These are phyloP conservation scores for Geosmithia putterillii DNA, from an alignment of 2,329 filamentous ascomycete species.

Conservation along the genomic window DNA sequence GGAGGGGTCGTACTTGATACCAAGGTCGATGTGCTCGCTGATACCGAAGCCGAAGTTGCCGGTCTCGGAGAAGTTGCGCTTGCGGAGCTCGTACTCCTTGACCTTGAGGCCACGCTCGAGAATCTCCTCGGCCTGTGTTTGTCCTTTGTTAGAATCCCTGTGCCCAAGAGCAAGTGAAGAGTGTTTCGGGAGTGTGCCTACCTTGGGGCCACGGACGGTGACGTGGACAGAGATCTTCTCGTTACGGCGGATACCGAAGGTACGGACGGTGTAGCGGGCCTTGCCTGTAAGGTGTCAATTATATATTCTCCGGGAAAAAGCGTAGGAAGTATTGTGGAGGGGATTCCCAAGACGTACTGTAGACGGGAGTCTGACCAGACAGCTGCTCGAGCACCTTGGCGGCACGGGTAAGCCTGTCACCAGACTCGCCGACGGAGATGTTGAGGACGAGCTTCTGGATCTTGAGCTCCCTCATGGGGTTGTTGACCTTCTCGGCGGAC, in stretches of 20 bases:
- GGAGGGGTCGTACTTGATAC: slow-evolving; percentile 98
- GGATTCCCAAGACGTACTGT: slow-evolving; percentile 75
- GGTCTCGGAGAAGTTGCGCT: slow-evolving; percentile 99
- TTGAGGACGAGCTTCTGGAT: slow-evolving; percentile 99
- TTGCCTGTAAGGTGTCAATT: slow-evolving; percentile 51
- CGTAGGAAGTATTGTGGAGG: background rate
- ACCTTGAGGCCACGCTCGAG: slow-evolving; percentile 99
- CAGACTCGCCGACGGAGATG: slow-evolving; percentile 99
- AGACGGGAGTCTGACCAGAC: slow-evolving; percentile 98
- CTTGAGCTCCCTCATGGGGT: slow-evolving; percentile 99
- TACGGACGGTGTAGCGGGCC: slow-evolving; percentile 99
- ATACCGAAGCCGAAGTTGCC: slow-evolving; percentile 99
- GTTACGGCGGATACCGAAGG: slow-evolving; percentile 99
- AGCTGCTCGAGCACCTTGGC: slow-evolving; percentile 99
- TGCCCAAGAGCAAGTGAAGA: background rate
- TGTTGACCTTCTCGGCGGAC: slow-evolving; percentile 72
- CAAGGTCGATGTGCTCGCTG: slow-evolving; percentile 99
- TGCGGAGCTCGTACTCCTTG: slow-evolving; percentile 99
- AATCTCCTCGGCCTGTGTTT: slow-evolving; percentile 79
- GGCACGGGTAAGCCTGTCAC: slow-evolving; percentile 99
- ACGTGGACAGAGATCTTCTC: slow-evolving; percentile 99
- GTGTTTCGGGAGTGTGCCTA: slow-evolving; percentile 9
- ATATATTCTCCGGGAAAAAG: background rate
- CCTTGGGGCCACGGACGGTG: slow-evolving; percentile 90
- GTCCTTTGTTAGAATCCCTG: background rate